Evolutionary conservation across 164 flowering plant genomes (phyloP), one percentile per base, ranked within the genome.

Genomic region (Kalanchoe fedtschenkoi): DNA sequence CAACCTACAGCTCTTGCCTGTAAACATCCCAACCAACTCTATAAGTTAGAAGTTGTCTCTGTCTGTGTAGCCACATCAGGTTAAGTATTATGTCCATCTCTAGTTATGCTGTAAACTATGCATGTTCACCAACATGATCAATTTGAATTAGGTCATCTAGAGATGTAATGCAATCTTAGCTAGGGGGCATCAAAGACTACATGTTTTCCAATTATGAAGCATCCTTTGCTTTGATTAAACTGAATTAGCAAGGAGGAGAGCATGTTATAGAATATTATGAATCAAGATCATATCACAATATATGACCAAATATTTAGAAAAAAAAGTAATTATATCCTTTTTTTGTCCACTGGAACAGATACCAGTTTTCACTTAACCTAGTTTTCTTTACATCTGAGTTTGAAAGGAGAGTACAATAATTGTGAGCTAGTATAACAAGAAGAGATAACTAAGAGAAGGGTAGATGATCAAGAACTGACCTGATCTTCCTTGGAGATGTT

Each of bases 401-500:
- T n/a, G n/a, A n/a, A n/a, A n/a, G n/a, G n/a, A n/a, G n/a, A n/a
- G n/a, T n/a, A n/a, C n/a, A 42, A 42, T 13, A 19, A 19, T 42
- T 42, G 46, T 39, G 8, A 39, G 43, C 15, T 39, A 8, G 8
- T 8, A 13, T 42, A 5, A 42, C 14, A 55, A 30, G 6, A 55
- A 55, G 3, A 58, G 3, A n/a, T 58, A 30, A 34, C 39, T 51
- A 33, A 57, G 34, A 57, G 5, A 33, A 29, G 17, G 19, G 61
- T 32, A 32, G 61, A 57, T 6, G 21, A 58, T 58, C 37, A 8
- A 34, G n/a, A 60, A 22, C 64, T 42, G 34, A 85, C 91, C 91
- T 77, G 92, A 86, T 86, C 92, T 77, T 68, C 92, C 88, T 69
- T 75, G 83, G 43, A 86, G 87, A 74, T 80, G 82, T 69, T 83